Evolutionary conservation across 1,284 basidiomycete species (phyloP).

Genomic region (Lignosus rhinocerotis): DNA sequence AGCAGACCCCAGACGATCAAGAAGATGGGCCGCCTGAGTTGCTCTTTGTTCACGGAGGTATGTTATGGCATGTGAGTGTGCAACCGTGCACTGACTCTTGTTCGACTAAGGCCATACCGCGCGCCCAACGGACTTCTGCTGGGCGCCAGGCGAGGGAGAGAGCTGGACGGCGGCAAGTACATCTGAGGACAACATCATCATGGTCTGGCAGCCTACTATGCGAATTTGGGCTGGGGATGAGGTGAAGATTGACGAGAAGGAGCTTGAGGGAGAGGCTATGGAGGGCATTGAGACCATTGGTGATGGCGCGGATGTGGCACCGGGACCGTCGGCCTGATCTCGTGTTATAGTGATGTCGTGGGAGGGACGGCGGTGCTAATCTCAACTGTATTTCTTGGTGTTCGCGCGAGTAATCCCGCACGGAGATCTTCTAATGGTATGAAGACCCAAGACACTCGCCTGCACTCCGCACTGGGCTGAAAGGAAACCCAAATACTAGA

Average conservation of each 20-base stretch:
- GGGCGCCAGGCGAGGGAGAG: constrained; percentile 76
- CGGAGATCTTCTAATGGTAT: neutral
- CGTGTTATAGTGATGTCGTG: neutral
- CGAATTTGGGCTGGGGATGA: constrained; percentile 85
- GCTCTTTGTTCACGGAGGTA: constrained; percentile 90
- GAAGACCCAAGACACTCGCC: constrained; percentile 30
- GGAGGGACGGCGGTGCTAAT: neutral
- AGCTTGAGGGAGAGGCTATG: constrained; percentile 76
- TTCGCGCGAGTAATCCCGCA: neutral
- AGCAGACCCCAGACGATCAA: constrained; percentile 96
- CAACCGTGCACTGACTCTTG: neutral
- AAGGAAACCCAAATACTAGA: constrained; percentile 7
- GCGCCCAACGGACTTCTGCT: constrained; percentile 81
- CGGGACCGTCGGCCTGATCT: constrained; percentile 12
- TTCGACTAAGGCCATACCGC: constrained; percentile 66
- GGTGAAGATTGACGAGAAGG: constrained; percentile 74
- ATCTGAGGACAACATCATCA: constrained; percentile 85
- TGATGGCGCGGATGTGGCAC: constrained; percentile 9
- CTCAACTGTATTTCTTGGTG: neutral
- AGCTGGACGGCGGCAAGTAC: constrained; percentile 78
- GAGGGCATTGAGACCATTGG: constrained; percentile 61
- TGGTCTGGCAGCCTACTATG: constrained; percentile 89
- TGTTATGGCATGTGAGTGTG: constrained; percentile 7
- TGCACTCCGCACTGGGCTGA: neutral
- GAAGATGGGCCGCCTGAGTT: constrained; percentile 97